These are phyloP conservation scores for Centrapalus pauciflorus DNA, from an alignment of 129 eudicot genomes.

Conservation along the genomic window DNA sequence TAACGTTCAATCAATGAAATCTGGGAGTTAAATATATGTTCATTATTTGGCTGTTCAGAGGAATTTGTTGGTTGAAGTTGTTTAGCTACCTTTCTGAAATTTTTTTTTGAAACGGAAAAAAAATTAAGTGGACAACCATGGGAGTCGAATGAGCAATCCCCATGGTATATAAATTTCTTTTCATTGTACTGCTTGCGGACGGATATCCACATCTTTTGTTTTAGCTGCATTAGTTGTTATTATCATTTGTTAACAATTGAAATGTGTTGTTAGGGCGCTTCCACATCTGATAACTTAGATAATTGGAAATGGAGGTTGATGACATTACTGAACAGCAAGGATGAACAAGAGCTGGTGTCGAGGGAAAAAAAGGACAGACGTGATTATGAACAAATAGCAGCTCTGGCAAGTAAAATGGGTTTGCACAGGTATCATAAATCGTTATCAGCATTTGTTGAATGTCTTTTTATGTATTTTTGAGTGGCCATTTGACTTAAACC, in stretches of 20 bases:
- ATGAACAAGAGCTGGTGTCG: constrained; percentile 54
- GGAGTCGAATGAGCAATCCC: background rate
- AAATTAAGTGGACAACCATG: too few relatives aligned
- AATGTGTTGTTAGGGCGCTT: constrained; percentile 30
- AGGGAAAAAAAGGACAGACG: constrained; percentile 67
- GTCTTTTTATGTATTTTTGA: background rate
- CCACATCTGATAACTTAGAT: constrained; percentile 30
- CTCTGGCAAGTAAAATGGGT: constrained; percentile 54
- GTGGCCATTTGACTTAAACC: background rate
- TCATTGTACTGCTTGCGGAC: background rate
- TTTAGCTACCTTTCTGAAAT: too few relatives aligned
- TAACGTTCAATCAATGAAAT: too few relatives aligned
- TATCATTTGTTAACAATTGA: background rate
- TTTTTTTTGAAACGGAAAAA: too few relatives aligned
- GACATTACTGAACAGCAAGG: constrained; percentile 27
- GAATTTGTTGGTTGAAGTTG: too few relatives aligned
- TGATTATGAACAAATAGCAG: constrained; percentile 59
- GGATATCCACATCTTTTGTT: background rate
- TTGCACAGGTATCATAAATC: constrained; percentile 55
- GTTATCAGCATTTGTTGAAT: background rate
- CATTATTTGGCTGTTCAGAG: too few relatives aligned
- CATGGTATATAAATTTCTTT: background rate
- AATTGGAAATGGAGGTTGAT: constrained; percentile 55
- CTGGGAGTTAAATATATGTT: too few relatives aligned
- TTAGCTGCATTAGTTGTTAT: background rate